Base-by-base conservation (phyloP, 306 rosid genomes). In the Calophaca sinica region DNA sequence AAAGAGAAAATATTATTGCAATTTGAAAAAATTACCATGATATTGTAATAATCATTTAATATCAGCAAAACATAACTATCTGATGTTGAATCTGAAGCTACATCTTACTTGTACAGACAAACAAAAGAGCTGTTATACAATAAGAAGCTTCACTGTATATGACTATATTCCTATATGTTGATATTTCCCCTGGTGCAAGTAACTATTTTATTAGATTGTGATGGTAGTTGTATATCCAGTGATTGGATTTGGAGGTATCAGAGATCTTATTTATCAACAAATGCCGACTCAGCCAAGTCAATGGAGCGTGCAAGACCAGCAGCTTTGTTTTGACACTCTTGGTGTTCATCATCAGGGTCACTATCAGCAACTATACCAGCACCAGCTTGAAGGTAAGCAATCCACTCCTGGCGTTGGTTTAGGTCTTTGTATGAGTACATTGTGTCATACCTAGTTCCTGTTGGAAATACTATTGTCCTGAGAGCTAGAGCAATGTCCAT, bases 321-420 rank as follows among this genome's bases (percentile, higher is more conserved):
- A 59, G 96, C 98, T 87, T 93, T 93, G 93, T 89, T 86, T 68
- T 87, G 98, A 69, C 98, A 93, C 65, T 93, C 98, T 35, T 72
- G 88, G 76, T 87, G 80, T 58, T 93, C 96, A 9, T 87, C 96
- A 0, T 83, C 91, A 4, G 98, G 96, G 12, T 69, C 77, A 71
- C 96, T 90, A 71, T 93, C 96, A 60, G 94, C 98, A 48, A 93
- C 98, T 32, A 93, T 80, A 2, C 96, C 98, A 3, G 96, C 98
- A 48, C 96, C 98, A 11, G 93, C 90, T 82, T 93, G 96, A 70
- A 87, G 96, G 80, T 93, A 70, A 31, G 93, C 96, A 2, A 93
- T 80, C 98, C 98, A 93, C 80, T 93, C 88, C 0, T 13, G 83
- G 46, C 91, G 91, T 32, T 5, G 67, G 81, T 63, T 49, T 9